Percentiles rank a stretch among this genome's conserved stretches.
These are phyloP conservation scores for Arthonia radiata DNA, from an alignment of 495 filamentous ascomycete genomes.

Conservation along the genomic window DNA sequence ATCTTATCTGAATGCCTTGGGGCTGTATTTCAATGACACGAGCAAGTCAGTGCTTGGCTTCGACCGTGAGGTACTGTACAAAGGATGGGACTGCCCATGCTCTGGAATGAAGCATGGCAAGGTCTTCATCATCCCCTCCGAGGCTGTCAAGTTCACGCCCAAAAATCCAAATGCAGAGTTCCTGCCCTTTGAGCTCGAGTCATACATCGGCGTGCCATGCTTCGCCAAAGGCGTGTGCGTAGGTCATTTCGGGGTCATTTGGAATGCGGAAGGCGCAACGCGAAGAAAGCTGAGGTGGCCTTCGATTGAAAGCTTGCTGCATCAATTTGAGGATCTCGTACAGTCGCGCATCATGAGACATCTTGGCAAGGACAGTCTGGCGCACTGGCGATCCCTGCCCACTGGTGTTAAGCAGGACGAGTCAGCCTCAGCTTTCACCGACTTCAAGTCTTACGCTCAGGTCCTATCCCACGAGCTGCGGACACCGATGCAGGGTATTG, in stretches of 20 bases:
- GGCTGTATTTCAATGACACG: slow-evolving; percentile 46
- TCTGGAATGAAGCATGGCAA: slow-evolving; percentile 50
- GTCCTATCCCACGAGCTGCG: slow-evolving; percentile 59
- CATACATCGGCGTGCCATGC: slow-evolving; percentile 47
- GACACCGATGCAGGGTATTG: slow-evolving; percentile 68
- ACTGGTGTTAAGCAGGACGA: slow-evolving; percentile 23
- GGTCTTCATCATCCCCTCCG: slow-evolving; percentile 45
- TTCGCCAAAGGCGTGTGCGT: slow-evolving; percentile 45
- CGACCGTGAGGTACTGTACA: slow-evolving; percentile 35
- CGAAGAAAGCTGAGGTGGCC: slow-evolving; percentile 37
- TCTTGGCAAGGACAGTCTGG: too few relatives aligned
- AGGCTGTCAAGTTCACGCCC: slow-evolving; percentile 29
- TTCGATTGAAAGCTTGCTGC: slow-evolving; percentile 46
- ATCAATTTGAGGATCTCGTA: slow-evolving; percentile 53
- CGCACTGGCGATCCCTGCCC: too few relatives aligned
- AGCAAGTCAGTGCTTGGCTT: slow-evolving; percentile 22
- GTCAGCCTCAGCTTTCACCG: slow-evolving; percentile 30
- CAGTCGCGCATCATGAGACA: slow-evolving; percentile 26
- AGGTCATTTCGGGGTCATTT: slow-evolving; percentile 54
- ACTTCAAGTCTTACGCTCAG: slow-evolving; percentile 52
- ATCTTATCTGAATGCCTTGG: slow-evolving; percentile 39
- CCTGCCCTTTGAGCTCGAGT: slow-evolving; percentile 37
- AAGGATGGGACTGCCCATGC: slow-evolving; percentile 37
- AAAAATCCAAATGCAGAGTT: slow-evolving; percentile 35
- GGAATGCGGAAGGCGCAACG: slow-evolving; percentile 35